phyloP scores from a whole-genome alignment of 352 stramenopile species.

The Globisporangium nagaii region DNA sequence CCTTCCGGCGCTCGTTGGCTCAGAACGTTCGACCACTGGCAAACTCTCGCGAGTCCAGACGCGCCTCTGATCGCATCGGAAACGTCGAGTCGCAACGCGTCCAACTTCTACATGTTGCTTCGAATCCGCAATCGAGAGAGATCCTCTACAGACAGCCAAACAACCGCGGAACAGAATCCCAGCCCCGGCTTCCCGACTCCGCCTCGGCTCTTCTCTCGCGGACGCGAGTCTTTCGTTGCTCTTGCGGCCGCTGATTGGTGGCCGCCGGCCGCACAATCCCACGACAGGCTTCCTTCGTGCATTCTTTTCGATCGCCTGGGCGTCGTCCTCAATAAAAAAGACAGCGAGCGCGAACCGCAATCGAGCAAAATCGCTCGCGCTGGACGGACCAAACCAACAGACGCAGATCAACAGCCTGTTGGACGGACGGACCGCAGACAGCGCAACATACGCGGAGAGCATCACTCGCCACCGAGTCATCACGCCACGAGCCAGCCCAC shows the following conservation, averaged over 20 bases:
- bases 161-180: too few species aligned
- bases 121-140: too few species aligned
- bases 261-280: background rate
- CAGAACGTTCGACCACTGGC: too few species aligned
- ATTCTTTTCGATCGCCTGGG: background rate
- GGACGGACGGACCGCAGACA: background rate
- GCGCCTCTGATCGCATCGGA: too few species aligned
- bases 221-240: too few species aligned
- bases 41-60: too few species aligned
- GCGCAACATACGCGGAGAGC: background rate
- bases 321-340: background rate
- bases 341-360: background rate
- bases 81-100: too few species aligned
- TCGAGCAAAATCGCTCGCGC: background rate
- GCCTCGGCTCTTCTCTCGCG: background rate
- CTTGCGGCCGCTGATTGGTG: background rate
- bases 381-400: background rate
- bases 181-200: background rate
- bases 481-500: too few species aligned
- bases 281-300: background rate
- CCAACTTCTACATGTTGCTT: too few species aligned
- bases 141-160: too few species aligned
- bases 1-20: too few species aligned
- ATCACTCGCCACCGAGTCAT: too few species aligned
- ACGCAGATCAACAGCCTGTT: background rate